Evolutionary conservation across 2,329 filamentous ascomycete species (phyloP).

Genomic region (Alternaria gaisen): DNA sequence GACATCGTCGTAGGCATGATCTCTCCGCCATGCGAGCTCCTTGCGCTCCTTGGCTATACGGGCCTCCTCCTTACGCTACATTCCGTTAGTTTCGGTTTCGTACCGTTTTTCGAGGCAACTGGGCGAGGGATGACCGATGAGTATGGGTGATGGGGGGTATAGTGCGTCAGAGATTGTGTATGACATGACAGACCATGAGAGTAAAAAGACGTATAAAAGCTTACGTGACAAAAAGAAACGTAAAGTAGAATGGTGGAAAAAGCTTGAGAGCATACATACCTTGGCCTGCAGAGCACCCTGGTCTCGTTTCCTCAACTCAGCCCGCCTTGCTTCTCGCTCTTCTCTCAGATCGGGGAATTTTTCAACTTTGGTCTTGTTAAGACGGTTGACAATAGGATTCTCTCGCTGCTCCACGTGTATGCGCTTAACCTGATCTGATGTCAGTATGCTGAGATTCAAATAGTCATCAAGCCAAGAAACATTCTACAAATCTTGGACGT

Average conservation of each 20-base stretch:
- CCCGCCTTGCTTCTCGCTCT: constrained; percentile 80
- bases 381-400: constrained; percentile 92
- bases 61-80: constrained; percentile 78
- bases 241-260: background rate
- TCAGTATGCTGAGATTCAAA: constrained; percentile 7
- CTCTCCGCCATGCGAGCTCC: constrained; percentile 91
- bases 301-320: constrained; percentile 76
- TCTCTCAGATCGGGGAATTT: constrained; percentile 82
- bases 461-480: background rate
- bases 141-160: background rate
- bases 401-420: constrained; percentile 81
- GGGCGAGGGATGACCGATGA: background rate
- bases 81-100: constrained; percentile 14
- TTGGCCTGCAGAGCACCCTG: constrained; percentile 68
- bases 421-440: constrained; percentile 70
- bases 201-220: background rate
- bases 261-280: constrained; percentile 56
- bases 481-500: background rate
- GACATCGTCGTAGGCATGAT: constrained; percentile 96
- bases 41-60: constrained; percentile 79
- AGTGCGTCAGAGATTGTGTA: background rate
- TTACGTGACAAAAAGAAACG: background rate
- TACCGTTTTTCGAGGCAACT: background rate
- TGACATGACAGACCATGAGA: background rate
- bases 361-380: constrained; percentile 96